Conservation (phyloP, 805 yeast species). For the Lipomyces mesembrius region DNA sequence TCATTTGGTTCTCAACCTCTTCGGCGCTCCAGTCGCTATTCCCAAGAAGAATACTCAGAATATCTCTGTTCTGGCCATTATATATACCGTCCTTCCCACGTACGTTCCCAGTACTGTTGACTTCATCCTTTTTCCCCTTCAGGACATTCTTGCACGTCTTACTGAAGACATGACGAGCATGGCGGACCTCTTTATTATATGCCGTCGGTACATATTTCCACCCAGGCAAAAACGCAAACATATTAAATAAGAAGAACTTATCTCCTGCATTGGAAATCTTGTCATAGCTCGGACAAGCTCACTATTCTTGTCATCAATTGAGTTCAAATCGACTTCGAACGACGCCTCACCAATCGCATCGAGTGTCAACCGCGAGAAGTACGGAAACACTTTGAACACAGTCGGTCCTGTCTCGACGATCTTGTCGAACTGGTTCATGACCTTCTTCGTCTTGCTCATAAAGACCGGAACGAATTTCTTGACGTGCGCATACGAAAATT, state of each 20-base stretch:
- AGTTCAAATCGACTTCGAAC: slow-evolving; percentile 24
- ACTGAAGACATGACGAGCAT: slow-evolving; percentile 9
- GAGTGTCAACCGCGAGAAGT: slow-evolving; percentile 28
- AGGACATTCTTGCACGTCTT: slow-evolving; percentile 2
- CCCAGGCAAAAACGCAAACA: slow-evolving; percentile 21
- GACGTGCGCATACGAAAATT: slow-evolving; percentile 24
- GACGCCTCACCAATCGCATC: slow-evolving; percentile 29
- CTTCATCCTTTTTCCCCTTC: slow-evolving; percentile 2
- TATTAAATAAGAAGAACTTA: neutral
- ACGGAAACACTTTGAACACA: slow-evolving; percentile 10
- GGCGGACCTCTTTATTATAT: slow-evolving; percentile 12
- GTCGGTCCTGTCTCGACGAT: slow-evolving; percentile 9
- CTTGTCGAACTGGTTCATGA: slow-evolving; percentile 12
- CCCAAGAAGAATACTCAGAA: slow-evolving; percentile 18
- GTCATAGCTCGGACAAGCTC: slow-evolving; percentile 26
- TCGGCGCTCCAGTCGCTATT: slow-evolving; percentile 11
- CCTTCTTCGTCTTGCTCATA: slow-evolving; percentile 8
- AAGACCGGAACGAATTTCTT: slow-evolving; percentile 28
- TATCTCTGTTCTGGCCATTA: slow-evolving; percentile 16
- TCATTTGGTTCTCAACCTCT: slow-evolving; percentile 22
- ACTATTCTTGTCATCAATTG: slow-evolving; percentile 21
- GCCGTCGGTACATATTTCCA: slow-evolving; percentile 24
- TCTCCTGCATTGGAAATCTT: slow-evolving; percentile 6
- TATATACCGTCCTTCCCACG: neutral
- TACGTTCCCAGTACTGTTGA: neutral